These are phyloP conservation scores for Sporothrix pallida DNA, from an alignment of 2,329 filamentous ascomycete genomes.

Conservation along the genomic window DNA sequence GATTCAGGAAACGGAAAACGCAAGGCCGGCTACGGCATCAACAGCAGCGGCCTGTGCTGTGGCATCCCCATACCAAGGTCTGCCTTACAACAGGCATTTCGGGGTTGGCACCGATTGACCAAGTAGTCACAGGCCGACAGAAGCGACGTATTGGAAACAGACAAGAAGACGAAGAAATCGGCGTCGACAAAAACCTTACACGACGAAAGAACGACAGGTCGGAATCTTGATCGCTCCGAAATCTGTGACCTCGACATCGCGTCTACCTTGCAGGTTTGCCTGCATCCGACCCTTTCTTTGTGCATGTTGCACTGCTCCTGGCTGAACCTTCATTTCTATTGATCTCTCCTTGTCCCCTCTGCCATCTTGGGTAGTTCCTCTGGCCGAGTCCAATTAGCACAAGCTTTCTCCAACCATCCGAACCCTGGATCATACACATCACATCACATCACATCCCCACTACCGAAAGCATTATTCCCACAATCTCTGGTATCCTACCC, in stretches of 20 bases:
- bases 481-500: not conserved
- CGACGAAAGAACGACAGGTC: not conserved
- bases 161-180: not conserved
- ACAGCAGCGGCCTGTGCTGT: too few species aligned
- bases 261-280: not conserved
- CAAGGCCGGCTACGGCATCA: too few species aligned
- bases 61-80: too few species aligned
- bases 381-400: not conserved
- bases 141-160: not conserved
- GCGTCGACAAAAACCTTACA: not conserved
- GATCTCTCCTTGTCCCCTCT: not conserved
- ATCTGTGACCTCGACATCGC: conserved; percentile 22
- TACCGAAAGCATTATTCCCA: too few species aligned
- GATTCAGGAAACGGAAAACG: too few species aligned
- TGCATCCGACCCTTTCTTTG: not conserved
- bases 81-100: too few species aligned
- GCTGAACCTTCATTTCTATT: not conserved
- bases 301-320: conserved; percentile 22
- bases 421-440: not conserved
- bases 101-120: too few species aligned
- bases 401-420: not conserved
- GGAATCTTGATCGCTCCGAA: not conserved
- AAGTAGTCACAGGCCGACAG: not conserved
- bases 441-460: conserved; percentile 1
- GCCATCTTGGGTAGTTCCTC: not conserved